Conservation (phyloP, 208 protist genomes). For the Leishmania arabica region DNA sequence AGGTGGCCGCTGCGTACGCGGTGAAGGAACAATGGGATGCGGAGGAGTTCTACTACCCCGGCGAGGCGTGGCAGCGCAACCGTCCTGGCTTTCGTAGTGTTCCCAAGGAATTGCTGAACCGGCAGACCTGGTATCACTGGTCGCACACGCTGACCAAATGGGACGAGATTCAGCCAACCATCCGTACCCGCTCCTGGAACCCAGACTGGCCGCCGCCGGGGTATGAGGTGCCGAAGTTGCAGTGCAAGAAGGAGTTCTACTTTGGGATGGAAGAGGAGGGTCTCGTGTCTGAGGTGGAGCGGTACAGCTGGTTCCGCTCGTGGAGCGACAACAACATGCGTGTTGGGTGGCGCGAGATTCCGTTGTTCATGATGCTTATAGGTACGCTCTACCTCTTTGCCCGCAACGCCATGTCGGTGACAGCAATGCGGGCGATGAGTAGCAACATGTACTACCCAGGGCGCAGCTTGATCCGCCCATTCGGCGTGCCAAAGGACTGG, state of each 20-base stretch:
- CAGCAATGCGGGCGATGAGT: conserved; percentile 65
- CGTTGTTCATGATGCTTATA: conserved; percentile 70
- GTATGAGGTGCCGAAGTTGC: conserved; percentile 81
- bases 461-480: conserved; percentile 65
- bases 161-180: conserved; percentile 87
- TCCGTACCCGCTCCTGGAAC: conserved; percentile 86
- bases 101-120: conserved; percentile 87
- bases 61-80: conserved; percentile 86
- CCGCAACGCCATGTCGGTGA: conserved; percentile 63
- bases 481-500: conserved; percentile 80
- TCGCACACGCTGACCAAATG: conserved; percentile 82
- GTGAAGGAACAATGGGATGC: conserved; percentile 91
- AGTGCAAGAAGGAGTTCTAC: conserved; percentile 86
- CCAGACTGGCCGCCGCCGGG: conserved; percentile 88
- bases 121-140: conserved; percentile 92
- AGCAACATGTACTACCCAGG: conserved; percentile 89
- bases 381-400: conserved; percentile 56
- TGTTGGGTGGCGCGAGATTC: conserved; percentile 76
- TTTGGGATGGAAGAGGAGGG: conserved; percentile 86
- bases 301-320: conserved; percentile 87
- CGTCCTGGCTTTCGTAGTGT: conserved; percentile 85
- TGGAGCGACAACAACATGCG: conserved; percentile 89
- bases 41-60: conserved; percentile 90
- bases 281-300: conserved; percentile 82
- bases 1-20: conserved; percentile 73